A percentile compares a stretch with the other conserved stretches of the same genome.
These are phyloP conservation scores for Mangifera indica DNA, from an alignment of 345 rosid species.

Conservation along the genomic window DNA sequence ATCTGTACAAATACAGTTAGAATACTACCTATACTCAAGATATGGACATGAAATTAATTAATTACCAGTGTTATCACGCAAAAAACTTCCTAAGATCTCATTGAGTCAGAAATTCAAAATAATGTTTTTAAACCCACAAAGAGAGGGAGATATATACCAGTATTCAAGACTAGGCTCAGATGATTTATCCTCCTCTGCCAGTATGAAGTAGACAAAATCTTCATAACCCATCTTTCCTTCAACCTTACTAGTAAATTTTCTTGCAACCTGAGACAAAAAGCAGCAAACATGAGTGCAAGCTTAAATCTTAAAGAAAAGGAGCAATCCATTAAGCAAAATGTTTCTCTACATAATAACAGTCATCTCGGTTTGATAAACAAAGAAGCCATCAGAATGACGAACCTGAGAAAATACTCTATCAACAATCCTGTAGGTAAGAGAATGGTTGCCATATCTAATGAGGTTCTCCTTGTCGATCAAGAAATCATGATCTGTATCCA, in stretches of 20 bases:
- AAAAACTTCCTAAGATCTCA: neutral
- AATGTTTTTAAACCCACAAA: neutral
- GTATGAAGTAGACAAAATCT: constrained; percentile 92
- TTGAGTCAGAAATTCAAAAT: neutral
- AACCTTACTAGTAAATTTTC: constrained; percentile 80
- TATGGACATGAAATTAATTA: neutral
- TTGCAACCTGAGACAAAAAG: constrained; percentile 51
- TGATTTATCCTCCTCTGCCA: constrained; percentile 95
- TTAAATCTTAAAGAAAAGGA: neutral
- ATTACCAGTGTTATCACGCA: neutral
- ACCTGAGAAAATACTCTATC: constrained; percentile 96
- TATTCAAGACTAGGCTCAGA: constrained; percentile 95
- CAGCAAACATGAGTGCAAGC: neutral
- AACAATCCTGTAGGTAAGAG: constrained; percentile 93
- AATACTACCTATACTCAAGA: neutral
- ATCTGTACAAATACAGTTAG: no score
- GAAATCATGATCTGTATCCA: constrained; percentile 97
- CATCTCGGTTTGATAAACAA: constrained; percentile 14
- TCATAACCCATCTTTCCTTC: constrained; percentile 97
- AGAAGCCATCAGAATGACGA: constrained; percentile 24
- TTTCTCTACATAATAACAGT: neutral
- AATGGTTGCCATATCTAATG: constrained; percentile 93
- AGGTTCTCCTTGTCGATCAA: constrained; percentile 98
- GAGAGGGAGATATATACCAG: constrained; percentile 43
- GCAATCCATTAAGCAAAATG: constrained; percentile 9